Conservation (phyloP, 768 basidiomycete species). For the Suillus ampliporus region DNA sequence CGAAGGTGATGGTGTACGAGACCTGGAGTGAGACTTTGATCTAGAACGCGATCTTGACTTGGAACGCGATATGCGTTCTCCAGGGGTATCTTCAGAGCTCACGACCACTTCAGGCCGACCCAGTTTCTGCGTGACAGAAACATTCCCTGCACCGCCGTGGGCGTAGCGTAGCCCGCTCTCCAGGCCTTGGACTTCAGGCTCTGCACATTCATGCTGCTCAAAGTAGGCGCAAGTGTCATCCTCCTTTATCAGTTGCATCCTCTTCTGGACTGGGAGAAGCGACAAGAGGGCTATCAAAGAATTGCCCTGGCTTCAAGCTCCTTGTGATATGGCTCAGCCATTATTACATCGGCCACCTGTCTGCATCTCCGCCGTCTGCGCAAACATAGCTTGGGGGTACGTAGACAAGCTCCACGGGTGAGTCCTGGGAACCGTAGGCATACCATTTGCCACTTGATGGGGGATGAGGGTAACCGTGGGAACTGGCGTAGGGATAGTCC, state of each 20-base stretch:
- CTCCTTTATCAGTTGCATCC: constrained; percentile 5
- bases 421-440: constrained; percentile 41
- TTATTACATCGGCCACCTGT: constrained; percentile 25
- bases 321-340: constrained; percentile 25
- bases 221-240: constrained; percentile 16
- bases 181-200: too few species aligned
- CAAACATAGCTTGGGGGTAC: constrained; percentile 55
- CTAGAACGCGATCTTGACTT: constrained; percentile 36
- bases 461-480: constrained; percentile 20
- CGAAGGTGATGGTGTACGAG: constrained; percentile 52
- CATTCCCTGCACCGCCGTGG: constrained; percentile 21
- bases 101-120: constrained; percentile 40
- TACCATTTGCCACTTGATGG: constrained; percentile 17
- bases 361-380: constrained; percentile 24
- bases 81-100: constrained; percentile 39
- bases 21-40: constrained; percentile 45
- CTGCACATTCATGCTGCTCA: constrained; percentile 24
- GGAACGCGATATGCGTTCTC: constrained; percentile 35
- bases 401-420: constrained; percentile 74
- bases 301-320: constrained; percentile 19
- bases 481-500: constrained; percentile 25
- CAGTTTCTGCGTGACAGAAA: constrained; percentile 15
- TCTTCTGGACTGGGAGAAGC: constrained; percentile 15
- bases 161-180: constrained; percentile 18
- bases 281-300: constrained; percentile 19